Percentiles rank a stretch among this genome's conserved stretches.
phyloP scores from a whole-genome alignment of 139 green algal species.

The Limnomonas spitsbergensis region DNA sequence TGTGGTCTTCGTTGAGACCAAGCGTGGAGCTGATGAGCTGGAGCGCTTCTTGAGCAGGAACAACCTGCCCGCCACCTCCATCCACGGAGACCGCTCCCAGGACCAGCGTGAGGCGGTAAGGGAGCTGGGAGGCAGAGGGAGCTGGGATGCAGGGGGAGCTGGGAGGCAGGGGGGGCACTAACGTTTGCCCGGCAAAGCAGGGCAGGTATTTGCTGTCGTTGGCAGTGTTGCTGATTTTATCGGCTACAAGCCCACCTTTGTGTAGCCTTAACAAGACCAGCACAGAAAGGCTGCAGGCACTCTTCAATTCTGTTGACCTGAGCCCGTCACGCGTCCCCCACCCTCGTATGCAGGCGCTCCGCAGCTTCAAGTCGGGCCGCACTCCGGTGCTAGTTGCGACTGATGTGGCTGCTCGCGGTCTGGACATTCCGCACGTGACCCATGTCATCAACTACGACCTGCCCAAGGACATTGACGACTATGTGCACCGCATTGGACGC shows the following conservation, averaged over 20 bases:
- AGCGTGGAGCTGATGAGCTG: slow-evolving; percentile 89
- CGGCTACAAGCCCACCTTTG: too few relatives aligned
- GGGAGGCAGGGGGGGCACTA: too few relatives aligned
- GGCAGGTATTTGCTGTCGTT: too few relatives aligned
- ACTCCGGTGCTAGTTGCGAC: slow-evolving; percentile 77
- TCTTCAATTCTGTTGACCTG: too few relatives aligned
- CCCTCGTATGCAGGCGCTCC: slow-evolving; percentile 59
- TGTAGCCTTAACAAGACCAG: too few relatives aligned
- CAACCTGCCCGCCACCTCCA: slow-evolving; percentile 85
- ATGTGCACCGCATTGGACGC: slow-evolving; percentile 68
- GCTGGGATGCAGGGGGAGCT: too few relatives aligned
- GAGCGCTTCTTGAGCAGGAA: slow-evolving; percentile 87
- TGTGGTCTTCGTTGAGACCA: slow-evolving; percentile 97
- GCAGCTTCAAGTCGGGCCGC: slow-evolving; percentile 54
- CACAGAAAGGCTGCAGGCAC: too few relatives aligned
- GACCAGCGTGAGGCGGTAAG: slow-evolving; percentile 73
- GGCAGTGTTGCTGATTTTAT: too few relatives aligned
- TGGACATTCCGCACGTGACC: slow-evolving; percentile 80
- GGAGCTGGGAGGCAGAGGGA: too few relatives aligned
- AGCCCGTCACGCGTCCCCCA: too few relatives aligned
- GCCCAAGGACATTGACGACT: slow-evolving; percentile 71
- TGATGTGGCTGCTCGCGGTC: slow-evolving; percentile 85
- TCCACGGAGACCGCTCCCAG: slow-evolving; percentile 94
- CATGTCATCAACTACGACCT: slow-evolving; percentile 76
- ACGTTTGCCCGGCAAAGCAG: too few relatives aligned